Evolutionary conservation across 768 basidiomycete genomes (phyloP).

Genomic region (Dentipellis sp.): DNA sequence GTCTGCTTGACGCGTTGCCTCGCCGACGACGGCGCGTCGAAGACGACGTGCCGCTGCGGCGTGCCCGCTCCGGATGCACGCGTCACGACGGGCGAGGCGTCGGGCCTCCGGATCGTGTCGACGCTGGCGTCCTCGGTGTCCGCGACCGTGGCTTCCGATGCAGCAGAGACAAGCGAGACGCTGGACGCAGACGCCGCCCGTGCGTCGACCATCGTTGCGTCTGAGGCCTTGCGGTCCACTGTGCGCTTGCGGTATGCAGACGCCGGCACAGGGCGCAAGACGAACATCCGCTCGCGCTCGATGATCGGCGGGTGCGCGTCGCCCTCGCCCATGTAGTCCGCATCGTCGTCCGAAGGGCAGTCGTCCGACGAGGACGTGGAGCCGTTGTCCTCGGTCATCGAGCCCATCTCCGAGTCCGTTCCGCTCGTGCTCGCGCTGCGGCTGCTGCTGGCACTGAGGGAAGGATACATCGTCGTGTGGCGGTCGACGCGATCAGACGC

Average conservation of each 20-base stretch:
- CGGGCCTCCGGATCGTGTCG: neutral
- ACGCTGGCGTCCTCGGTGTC: neutral
- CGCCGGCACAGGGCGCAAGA: constrained; percentile 37
- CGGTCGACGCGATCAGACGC: neutral
- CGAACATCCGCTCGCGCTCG: constrained; percentile 23
- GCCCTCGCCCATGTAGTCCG: constrained; percentile 16
- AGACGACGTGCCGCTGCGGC: neutral
- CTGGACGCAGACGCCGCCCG: constrained; percentile 14
- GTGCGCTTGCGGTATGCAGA: constrained; percentile 24
- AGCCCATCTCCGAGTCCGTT: constrained; percentile 11
- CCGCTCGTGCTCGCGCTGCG: constrained; percentile 3
- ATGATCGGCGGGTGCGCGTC: constrained; percentile 2
- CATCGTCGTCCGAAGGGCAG: constrained; percentile 33
- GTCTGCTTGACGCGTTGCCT: neutral
- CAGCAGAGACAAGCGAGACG: constrained; percentile 18
- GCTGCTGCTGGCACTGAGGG: neutral
- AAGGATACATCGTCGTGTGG: neutral
- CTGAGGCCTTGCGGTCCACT: constrained; percentile 9
- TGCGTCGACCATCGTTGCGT: constrained; percentile 10
- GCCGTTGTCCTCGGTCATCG: constrained; percentile 3
- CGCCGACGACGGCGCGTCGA: neutral
- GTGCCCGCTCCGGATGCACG: neutral
- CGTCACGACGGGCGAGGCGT: constrained; percentile 2
- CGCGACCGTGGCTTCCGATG: neutral
- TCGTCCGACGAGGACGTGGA: constrained; percentile 4